A percentile compares a stretch with the other conserved stretches of the same genome.
phyloP scores from a whole-genome alignment of 345 rosid genomes.

The Trapa bicornis region DNA sequence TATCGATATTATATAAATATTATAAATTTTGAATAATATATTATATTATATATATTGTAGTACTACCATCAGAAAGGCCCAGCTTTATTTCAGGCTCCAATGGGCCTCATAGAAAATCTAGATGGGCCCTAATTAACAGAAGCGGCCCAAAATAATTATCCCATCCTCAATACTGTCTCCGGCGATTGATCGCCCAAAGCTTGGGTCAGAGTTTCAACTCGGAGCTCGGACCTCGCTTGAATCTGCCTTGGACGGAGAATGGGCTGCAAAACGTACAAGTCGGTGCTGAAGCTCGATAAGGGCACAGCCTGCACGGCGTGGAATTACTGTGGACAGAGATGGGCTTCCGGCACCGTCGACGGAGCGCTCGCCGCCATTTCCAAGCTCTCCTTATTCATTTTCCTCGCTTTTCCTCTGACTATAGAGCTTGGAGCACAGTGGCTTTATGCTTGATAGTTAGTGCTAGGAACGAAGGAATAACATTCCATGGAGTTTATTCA shows the following conservation, averaged over 20 bases:
- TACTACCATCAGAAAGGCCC: not conserved
- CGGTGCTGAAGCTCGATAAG: conserved; percentile 44
- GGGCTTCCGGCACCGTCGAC: conserved; percentile 49
- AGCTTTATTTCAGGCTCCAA: not conserved
- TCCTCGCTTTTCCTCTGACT: not conserved
- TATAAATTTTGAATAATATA: no score
- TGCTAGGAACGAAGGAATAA: not conserved
- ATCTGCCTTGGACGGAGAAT: no score
- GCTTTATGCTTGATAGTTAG: not conserved
- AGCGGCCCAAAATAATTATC: not conserved
- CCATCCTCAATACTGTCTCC: not conserved
- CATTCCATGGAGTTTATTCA: no score
- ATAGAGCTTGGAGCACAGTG: not conserved
- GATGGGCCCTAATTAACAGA: not conserved
- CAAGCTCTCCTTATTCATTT: not conserved
- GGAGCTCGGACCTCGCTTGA: not conserved
- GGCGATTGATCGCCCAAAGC: not conserved
- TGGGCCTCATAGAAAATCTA: not conserved
- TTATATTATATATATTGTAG: no score
- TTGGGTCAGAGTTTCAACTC: not conserved
- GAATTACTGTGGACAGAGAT: conserved; percentile 58
- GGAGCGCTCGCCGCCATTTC: conserved; percentile 30
- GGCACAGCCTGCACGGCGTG: conserved; percentile 66
- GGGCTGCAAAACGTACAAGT: conserved; percentile 34
- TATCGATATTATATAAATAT: no score